Evolutionary conservation across 495 filamentous ascomycete species (phyloP), one percentile per base, ranked within the genome.

Genomic region (Penicillium taxi): DNA sequence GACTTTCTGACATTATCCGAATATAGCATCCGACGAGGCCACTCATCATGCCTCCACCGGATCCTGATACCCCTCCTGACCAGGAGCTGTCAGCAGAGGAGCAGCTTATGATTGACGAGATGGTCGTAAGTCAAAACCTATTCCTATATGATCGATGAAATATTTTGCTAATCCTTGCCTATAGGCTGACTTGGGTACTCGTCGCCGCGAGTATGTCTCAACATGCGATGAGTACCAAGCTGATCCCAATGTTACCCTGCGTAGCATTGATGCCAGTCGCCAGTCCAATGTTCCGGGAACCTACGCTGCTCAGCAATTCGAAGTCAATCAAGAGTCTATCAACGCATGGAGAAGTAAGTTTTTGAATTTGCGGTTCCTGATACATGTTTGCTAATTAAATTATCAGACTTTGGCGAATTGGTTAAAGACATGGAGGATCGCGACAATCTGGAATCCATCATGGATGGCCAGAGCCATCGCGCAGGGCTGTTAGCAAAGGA

Each of bases 401-500:
- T 23, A 7, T 15, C 37, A 67, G 64, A 53, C 26, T 26, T 60
- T 2, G 37, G 61, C 30, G 42, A 49, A 15, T 34, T 42, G 5
- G 44, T 60, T 19, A 31, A 37, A 4, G 57, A 65, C 32, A 61
- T 47, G 0, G 39, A 26, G 15, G 43, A 50, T 5, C 21, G 56
- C 5, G 61, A 65, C 25, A 9, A 55, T 5, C 44, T 64, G 4
- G 51, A 60, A 20, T 40, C 44, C 18, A 26, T 68, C 5, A 34
- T 58, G 16, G 28, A 56, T 15, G 64, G 64, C 9, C 64, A 68
- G 28, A 59, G 32, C 17, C 64, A 68, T 27, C 60, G 64, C 23
- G 39, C 50, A 14, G 34, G 45, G 2, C 39, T 64, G 9, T 40
- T 19, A 21, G 44, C 40, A 25, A 19, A 14, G 1, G n/a, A n/a